Evolutionary conservation across 2,329 filamentous ascomycete species (phyloP).

Genomic region (Curvularia spicifera): DNA sequence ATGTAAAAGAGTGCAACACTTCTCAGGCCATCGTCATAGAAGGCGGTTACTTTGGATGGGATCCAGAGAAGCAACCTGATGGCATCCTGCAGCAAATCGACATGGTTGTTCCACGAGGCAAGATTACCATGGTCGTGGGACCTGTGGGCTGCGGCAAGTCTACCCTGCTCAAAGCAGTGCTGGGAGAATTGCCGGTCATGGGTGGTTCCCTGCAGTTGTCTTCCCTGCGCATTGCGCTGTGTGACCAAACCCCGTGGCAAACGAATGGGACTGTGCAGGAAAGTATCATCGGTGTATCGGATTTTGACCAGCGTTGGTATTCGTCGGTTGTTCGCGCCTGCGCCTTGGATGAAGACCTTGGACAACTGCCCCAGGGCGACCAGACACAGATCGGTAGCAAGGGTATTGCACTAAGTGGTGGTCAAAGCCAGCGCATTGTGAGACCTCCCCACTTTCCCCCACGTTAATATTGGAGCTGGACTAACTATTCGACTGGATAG

Average conservation of each 20-base stretch:
- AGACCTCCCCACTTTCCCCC: constrained; percentile 26
- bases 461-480: constrained; percentile 11
- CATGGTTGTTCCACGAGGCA: constrained; percentile 51
- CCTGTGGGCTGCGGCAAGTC: constrained; percentile 62
- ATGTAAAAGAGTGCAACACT: constrained; percentile 28
- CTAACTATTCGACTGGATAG: constrained; percentile 25
- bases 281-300: constrained; percentile 46
- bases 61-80: constrained; percentile 48
- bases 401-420: constrained; percentile 60
- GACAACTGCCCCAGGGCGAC: constrained; percentile 43
- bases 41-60: constrained; percentile 58
- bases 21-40: constrained; percentile 50
- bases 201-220: constrained; percentile 41
- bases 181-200: constrained; percentile 45
- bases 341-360: constrained; percentile 45
- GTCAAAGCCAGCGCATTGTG: constrained; percentile 60
- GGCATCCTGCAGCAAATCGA: constrained; percentile 51
- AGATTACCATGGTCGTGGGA: constrained; percentile 58
- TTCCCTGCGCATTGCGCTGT: constrained; percentile 44
- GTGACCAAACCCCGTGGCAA: constrained; percentile 50
- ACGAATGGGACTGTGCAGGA: constrained; percentile 48
- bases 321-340: constrained; percentile 44
- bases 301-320: constrained; percentile 49
- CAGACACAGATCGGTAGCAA: constrained; percentile 59
- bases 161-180: constrained; percentile 51